Base-by-base conservation (phyloP, 768 basidiomycete species). In the Kwoniella dejecticola region DNA sequence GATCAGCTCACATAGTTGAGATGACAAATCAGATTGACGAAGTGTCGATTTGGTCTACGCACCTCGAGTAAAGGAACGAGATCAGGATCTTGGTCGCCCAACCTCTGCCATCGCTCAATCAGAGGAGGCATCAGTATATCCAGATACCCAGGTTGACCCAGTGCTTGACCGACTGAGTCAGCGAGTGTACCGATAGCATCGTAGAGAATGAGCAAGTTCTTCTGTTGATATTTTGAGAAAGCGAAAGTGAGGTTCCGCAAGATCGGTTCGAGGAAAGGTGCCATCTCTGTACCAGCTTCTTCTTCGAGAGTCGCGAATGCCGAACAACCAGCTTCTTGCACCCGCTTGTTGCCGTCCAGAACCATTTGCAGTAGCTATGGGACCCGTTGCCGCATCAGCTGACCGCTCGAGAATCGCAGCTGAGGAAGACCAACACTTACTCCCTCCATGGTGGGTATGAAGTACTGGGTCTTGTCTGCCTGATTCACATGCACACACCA, bases 181-280 rank as follows among this genome's bases (percentile, higher is more conserved):
- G 96, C 96, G 36, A 99, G 83, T 0, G 96, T 99, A 6, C 96
- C 96, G 46, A 99, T 89, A n/a, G 96, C 96, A 72, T 99, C 96
- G 75, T 98, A 98, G 30, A 99, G 81, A 62, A 98, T 99, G 68
- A 99, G 85, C 85, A 98, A 88, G 77, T 99, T 99, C 84, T 98
- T 98, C 80, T 96, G 94, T 76, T 99, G 96, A 79, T 99, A 99
- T 81, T 96, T 97, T 59, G 90, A 86, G 79, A 98, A 99, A 1
- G 96, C 96, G 66, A 91, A 87, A 36, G 98, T 94, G 54, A 99
- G 83, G 79, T 97, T 97, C 55, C 89, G 87, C 60, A 99, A 82
- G 54, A 99, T 90, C 3, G 94, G 94, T 71, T 95, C 93, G 15
- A 98, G 87, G 81, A 89, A 98, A 1, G 96, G 96, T 11, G 87